Conservation (phyloP, 176 grass and related monocot species). For the Lolium perenne region DNA sequence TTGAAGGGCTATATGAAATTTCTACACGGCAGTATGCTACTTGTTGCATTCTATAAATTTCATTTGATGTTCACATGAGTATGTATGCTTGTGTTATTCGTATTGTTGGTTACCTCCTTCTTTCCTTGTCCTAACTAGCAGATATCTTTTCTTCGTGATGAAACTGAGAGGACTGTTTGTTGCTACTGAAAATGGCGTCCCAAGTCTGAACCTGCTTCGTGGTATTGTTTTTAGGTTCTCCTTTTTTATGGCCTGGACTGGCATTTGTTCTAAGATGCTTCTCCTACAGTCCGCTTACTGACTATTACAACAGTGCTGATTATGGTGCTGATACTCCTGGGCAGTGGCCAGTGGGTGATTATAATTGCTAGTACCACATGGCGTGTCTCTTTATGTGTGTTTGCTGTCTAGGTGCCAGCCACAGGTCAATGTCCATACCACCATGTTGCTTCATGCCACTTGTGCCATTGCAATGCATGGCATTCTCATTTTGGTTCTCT, state of each 20-base stretch:
- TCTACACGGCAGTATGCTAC: too few relatives aligned
- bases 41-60: too few relatives aligned
- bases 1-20: too few relatives aligned
- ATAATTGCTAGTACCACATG: constrained; percentile 41
- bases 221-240: background rate
- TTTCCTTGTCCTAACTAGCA: too few relatives aligned
- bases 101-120: too few relatives aligned
- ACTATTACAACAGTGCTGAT: constrained; percentile 46
- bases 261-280: constrained; percentile 45
- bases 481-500: constrained; percentile 10
- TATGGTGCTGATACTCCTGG: constrained; percentile 39
- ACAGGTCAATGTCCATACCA: constrained; percentile 48
- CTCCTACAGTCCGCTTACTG: constrained; percentile 45
- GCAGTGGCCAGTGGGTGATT: constrained; percentile 18
- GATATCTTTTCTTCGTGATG: too few relatives aligned
- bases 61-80: too few relatives aligned
- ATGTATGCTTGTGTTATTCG: too few relatives aligned
- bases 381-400: background rate
- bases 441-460: constrained; percentile 32
- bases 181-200: constrained; percentile 36
- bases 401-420: background rate
- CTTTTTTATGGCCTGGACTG: constrained; percentile 1
- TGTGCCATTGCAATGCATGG: constrained; percentile 29
- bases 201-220: constrained; percentile 16
- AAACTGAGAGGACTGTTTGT: too few relatives aligned